Conservation (phyloP, 306 rosid species). For the Pyrus communis region DNA sequence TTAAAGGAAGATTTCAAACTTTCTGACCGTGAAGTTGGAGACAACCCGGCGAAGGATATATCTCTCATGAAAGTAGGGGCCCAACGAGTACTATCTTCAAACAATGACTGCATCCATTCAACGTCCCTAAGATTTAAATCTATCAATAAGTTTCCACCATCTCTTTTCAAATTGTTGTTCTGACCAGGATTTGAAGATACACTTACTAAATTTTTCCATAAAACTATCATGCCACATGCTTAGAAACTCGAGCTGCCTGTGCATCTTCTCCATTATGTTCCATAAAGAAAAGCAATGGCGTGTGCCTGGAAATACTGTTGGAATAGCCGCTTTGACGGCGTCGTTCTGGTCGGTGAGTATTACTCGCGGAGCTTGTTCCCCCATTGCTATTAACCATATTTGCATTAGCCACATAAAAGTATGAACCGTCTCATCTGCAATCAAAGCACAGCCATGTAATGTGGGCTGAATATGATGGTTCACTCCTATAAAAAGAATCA, state of each 20-base stretch:
- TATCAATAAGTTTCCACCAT: constrained; percentile 20
- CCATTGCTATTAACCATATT: constrained; percentile 27
- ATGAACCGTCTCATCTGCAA: constrained; percentile 17
- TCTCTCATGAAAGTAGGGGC: constrained; percentile 23
- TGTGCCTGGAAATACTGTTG: constrained; percentile 19
- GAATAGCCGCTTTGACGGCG: constrained; percentile 14
- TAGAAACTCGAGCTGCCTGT: constrained; percentile 20
- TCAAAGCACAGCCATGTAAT: constrained; percentile 18
- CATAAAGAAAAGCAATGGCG: constrained; percentile 21
- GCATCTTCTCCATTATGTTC: constrained; percentile 16
- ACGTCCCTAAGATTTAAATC: constrained; percentile 17
- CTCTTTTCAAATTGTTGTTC: constrained; percentile 22
- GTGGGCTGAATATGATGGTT: constrained; percentile 28
- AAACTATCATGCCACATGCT: constrained; percentile 17
- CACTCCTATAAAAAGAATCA: constrained; percentile 23
- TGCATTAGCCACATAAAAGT: constrained; percentile 25
- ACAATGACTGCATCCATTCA: constrained; percentile 23
- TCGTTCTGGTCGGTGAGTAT: constrained; percentile 20
- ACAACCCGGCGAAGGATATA: constrained; percentile 23
- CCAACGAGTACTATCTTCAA: constrained; percentile 12
- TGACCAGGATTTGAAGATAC: constrained; percentile 21
- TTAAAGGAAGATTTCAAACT: constrained; percentile 17
- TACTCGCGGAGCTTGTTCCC: constrained; percentile 25
- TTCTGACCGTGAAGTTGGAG: constrained; percentile 12
- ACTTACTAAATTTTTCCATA: constrained; percentile 14